These are phyloP conservation scores for Eucalyptus grandis DNA, from an alignment of 345 rosid species.

Conservation along the genomic window DNA sequence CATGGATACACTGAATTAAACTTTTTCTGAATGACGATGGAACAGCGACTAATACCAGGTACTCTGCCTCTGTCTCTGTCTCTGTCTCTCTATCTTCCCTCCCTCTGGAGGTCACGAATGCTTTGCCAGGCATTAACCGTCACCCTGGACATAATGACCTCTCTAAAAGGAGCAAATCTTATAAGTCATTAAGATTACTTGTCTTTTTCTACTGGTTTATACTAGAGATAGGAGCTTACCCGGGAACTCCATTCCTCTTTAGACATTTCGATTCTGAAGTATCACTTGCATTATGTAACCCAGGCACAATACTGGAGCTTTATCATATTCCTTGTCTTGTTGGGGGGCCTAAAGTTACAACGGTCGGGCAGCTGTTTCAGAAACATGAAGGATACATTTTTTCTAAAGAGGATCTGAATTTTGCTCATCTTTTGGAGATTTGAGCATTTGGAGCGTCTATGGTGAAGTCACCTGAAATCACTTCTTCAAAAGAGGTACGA, in stretches of 20 bases:
- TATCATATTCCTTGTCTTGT: neutral
- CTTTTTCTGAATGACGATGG: constrained; percentile 41
- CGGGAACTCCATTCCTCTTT: neutral
- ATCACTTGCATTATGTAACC: neutral
- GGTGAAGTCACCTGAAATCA: neutral
- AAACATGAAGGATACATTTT: neutral
- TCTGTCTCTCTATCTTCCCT: neutral
- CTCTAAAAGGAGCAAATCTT: neutral
- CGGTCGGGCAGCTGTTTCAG: neutral
- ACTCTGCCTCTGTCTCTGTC: neutral
- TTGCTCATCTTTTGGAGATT: neutral
- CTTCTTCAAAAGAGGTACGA: neutral
- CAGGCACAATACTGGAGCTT: neutral
- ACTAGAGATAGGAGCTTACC: neutral
- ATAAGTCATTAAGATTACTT: neutral
- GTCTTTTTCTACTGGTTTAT: neutral
- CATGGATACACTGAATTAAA: constrained; percentile 90
- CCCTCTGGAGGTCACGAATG: neutral
- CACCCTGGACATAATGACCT: neutral
- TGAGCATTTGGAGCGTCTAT: neutral
- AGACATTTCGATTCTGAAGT: neutral
- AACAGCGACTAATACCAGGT: neutral
- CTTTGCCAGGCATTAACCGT: neutral
- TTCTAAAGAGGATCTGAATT: neutral
- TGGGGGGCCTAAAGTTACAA: neutral